These are phyloP conservation scores for Torulaspora indica DNA, from an alignment of 805 yeast genomes.

Conservation along the genomic window DNA sequence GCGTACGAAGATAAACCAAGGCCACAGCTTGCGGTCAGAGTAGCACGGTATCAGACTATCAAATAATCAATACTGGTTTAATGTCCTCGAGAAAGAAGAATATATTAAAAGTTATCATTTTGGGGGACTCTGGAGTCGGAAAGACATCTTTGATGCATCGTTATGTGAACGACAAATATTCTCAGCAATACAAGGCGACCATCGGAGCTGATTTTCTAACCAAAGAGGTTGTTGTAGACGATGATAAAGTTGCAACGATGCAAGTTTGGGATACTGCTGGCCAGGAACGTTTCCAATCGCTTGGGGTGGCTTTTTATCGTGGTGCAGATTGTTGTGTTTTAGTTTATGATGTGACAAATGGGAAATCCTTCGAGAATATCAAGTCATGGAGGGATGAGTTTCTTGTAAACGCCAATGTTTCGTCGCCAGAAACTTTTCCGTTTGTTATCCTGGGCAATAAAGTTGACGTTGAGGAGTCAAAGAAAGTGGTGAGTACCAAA, in stretches of 20 bases:
- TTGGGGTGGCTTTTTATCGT: slow-evolving; percentile 95
- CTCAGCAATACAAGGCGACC: slow-evolving; percentile 94
- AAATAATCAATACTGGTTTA: background rate
- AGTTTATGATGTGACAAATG: slow-evolving; percentile 92
- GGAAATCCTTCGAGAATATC: slow-evolving; percentile 84
- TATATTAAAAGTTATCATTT: slow-evolving; percentile 76
- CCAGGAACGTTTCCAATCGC: slow-evolving; percentile 92
- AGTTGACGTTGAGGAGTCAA: slow-evolving; percentile 88
- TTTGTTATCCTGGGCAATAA: slow-evolving; percentile 93
- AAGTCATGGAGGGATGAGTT: slow-evolving; percentile 95
- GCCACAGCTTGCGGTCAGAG: background rate
- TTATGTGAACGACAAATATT: slow-evolving; percentile 89
- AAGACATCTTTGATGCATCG: slow-evolving; percentile 97
- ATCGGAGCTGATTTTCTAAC: slow-evolving; percentile 97
- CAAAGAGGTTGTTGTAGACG: slow-evolving; percentile 83
- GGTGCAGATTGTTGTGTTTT: slow-evolving; percentile 98
- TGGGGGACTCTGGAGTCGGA: slow-evolving; percentile 98
- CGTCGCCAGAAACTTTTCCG: slow-evolving; percentile 92
- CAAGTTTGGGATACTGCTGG: slow-evolving; percentile 99
- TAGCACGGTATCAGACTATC: background rate
- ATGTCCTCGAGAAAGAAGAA: slow-evolving; percentile 60
- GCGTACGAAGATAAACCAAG: background rate
- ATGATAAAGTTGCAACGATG: slow-evolving; percentile 46
- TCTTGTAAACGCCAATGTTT: slow-evolving; percentile 85
- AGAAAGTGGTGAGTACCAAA: slow-evolving; percentile 62